Evolutionary conservation across 1,284 basidiomycete genomes (phyloP).

Genomic region (Boletus smithii): DNA sequence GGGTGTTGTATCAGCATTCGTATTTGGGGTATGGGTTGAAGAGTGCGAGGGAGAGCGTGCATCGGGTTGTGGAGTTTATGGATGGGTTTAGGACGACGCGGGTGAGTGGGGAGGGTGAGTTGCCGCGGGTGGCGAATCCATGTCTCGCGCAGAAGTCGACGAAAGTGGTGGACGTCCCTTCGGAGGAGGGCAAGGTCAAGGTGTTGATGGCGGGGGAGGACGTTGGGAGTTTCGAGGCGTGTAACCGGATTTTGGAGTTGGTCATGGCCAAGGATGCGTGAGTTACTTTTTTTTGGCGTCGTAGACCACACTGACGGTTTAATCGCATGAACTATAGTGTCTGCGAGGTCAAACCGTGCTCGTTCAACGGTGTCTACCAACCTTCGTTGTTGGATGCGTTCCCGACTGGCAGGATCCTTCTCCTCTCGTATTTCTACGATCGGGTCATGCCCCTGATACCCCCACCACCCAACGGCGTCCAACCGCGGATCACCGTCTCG

Average conservation of each 20-base stretch:
- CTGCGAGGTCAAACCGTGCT: conserved; percentile 89
- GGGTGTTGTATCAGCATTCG: conserved; percentile 90
- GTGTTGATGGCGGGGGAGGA: conserved; percentile 83
- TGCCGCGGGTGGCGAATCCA: conserved; percentile 54
- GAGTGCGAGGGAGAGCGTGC: conserved; percentile 82
- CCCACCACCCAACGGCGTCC: conserved; percentile 14
- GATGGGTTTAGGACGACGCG: conserved; percentile 44
- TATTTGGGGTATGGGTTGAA: conserved; percentile 96
- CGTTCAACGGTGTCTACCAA: conserved; percentile 97
- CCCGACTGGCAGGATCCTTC: conserved; percentile 72
- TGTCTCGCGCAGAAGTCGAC: conserved; percentile 74
- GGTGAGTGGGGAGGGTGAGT: conserved; percentile 10
- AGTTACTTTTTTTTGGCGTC: conserved; percentile 36
- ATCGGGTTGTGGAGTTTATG: conserved; percentile 89
- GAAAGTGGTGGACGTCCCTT: conserved; percentile 68
- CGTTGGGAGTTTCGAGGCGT: conserved; percentile 82
- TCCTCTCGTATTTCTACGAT: conserved; percentile 98
- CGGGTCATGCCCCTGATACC: conserved; percentile 80
- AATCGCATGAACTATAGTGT: conserved; percentile 44
- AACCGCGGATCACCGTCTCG: conserved; percentile 50
- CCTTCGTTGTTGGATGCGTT: conserved; percentile 92
- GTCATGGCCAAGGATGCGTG: conserved; percentile 96
- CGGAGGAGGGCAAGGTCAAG: conserved; percentile 53
- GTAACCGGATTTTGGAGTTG: conserved; percentile 81
- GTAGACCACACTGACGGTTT: conserved; percentile 8